Percentiles rank a stretch among this genome's conserved stretches.
phyloP scores from a whole-genome alignment of 306 rosid species.

The Trichosanthes truncata region DNA sequence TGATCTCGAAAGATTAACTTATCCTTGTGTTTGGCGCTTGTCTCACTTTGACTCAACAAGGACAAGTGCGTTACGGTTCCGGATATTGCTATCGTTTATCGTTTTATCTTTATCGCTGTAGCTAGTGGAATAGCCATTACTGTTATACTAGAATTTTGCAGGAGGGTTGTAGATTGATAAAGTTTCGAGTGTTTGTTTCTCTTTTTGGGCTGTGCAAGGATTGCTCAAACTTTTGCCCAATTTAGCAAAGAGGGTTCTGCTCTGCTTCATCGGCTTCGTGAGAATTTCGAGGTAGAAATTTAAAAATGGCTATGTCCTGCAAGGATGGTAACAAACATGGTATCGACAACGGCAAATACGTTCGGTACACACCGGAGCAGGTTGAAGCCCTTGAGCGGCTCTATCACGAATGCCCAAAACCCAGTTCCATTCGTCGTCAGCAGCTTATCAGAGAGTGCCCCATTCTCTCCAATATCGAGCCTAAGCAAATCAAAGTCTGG shows the following conservation, averaged over 20 bases:
- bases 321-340: conserved; percentile 73
- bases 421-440: conserved; percentile 93
- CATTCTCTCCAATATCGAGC: conserved; percentile 86
- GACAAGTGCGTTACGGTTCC: conserved; percentile 18
- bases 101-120: conserved; percentile 6
- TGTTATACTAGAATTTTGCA: background rate
- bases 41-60: conserved; percentile 16
- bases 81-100: conserved; percentile 20
- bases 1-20: conserved; percentile 46
- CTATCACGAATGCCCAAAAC: conserved; percentile 97
- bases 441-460: conserved; percentile 95
- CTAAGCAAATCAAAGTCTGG: conserved; percentile 97
- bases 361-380: conserved; percentile 99
- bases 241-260: background rate
- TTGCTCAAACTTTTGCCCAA: conserved; percentile 8
- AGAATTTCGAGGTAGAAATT: conserved; percentile 10
- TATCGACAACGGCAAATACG: conserved; percentile 86
- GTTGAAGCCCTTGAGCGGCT: conserved; percentile 97
- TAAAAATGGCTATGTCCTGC: conserved; percentile 84
- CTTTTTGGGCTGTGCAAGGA: conserved; percentile 2
- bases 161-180: conserved; percentile 6
- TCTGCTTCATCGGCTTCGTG: conserved; percentile 15
- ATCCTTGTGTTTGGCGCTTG: conserved; percentile 40
- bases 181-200: background rate
- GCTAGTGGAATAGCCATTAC: background rate